phyloP scores from a whole-genome alignment of 1,139 yeast species.

The Yamadazyma kanchanaburiensis region DNA sequence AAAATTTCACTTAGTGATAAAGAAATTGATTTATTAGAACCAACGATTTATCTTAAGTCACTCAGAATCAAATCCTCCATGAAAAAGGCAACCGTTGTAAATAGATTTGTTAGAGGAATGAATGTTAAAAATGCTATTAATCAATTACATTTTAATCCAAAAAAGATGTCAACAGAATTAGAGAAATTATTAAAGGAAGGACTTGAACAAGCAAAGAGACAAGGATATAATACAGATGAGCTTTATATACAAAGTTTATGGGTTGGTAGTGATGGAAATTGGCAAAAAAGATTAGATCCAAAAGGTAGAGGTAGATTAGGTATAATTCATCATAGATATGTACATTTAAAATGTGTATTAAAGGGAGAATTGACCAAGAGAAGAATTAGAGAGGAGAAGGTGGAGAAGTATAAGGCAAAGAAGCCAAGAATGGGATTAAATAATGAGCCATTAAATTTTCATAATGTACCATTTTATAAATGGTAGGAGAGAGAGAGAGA shows the following conservation, averaged over 20 bases:
- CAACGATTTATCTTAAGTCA: slow-evolving; percentile 74
- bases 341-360: slow-evolving; percentile 78
- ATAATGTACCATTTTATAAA: slow-evolving; percentile 40
- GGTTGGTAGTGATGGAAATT: slow-evolving; percentile 86
- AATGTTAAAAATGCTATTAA: slow-evolving; percentile 79
- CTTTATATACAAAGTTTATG: slow-evolving; percentile 80
- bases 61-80: slow-evolving; percentile 79
- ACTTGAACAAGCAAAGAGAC: slow-evolving; percentile 59
- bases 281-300: slow-evolving; percentile 70
- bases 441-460: slow-evolving; percentile 45
- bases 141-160: slow-evolving; percentile 85
- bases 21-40: slow-evolving; percentile 80
- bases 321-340: slow-evolving; percentile 66
- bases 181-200: slow-evolving; percentile 75
- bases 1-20: slow-evolving; percentile 54
- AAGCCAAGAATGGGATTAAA: slow-evolving; percentile 49
- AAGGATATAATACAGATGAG: slow-evolving; percentile 58
- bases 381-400: slow-evolving; percentile 59
- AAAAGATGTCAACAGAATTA: slow-evolving; percentile 76
- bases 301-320: slow-evolving; percentile 94
- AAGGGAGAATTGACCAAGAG: slow-evolving; percentile 60
- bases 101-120: slow-evolving; percentile 71
- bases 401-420: slow-evolving; percentile 33
- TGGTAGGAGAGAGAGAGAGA: too few species aligned
- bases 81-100: slow-evolving; percentile 82